These are phyloP conservation scores for Naematelia encephala DNA, from an alignment of 768 basidiomycete genomes.

Conservation along the genomic window DNA sequence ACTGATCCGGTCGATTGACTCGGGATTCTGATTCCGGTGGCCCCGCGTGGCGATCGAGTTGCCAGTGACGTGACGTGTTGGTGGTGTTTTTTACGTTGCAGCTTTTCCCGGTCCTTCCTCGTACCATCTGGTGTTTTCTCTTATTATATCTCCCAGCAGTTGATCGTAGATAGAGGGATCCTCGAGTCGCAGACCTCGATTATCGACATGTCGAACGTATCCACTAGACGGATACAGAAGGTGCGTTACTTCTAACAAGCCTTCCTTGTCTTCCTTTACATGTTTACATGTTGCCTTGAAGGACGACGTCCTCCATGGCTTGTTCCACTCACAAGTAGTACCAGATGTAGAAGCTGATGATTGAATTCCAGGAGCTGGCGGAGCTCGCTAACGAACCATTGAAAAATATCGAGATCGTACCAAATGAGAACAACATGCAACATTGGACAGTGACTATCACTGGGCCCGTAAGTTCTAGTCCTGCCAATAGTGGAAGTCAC, in stretches of 20 bases:
- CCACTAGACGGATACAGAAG: slow-evolving; percentile 36
- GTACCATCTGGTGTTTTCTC: too few relatives aligned
- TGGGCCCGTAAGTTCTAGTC: slow-evolving; percentile 45
- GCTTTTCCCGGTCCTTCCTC: too few relatives aligned
- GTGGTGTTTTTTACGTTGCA: too few relatives aligned
- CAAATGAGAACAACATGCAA: slow-evolving; percentile 46
- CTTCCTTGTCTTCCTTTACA: neutral
- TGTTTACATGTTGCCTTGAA: neutral
- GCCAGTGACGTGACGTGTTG: too few relatives aligned
- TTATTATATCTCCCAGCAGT: too few relatives aligned
- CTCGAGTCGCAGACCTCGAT: neutral
- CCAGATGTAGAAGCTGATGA: neutral
- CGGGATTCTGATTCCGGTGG: too few relatives aligned
- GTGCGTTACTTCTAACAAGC: slow-evolving; percentile 11
- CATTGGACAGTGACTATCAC: slow-evolving; percentile 43
- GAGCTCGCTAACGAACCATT: slow-evolving; percentile 39
- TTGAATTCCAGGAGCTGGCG: slow-evolving; percentile 31
- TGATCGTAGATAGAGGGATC: too few relatives aligned
- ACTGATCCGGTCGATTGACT: neutral
- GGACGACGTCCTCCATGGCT: too few relatives aligned
- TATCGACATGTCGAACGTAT: neutral
- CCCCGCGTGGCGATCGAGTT: too few relatives aligned
- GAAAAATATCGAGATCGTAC: slow-evolving; percentile 34
- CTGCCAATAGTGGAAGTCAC: neutral
- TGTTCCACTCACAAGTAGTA: neutral